Base-by-base conservation (phyloP, 2,329 filamentous ascomycete species). In the Penicillium janthinellum region DNA sequence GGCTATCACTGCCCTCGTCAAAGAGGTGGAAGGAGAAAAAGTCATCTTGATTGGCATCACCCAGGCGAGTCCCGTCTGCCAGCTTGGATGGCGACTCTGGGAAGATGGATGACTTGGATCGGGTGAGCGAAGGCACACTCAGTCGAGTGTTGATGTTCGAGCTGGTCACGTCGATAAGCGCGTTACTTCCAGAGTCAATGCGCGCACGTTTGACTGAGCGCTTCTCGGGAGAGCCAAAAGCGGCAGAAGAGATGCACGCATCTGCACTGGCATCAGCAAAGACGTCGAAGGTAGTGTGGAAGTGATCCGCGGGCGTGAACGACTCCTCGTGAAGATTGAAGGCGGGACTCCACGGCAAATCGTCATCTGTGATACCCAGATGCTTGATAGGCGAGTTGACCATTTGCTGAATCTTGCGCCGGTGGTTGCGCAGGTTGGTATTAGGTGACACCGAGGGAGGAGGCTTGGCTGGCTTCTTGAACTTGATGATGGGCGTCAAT, bases 371-470 rank as follows among this genome's bases (percentile, higher is more conserved):
- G 6, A 80, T 66, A 5, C 78, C 79, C 28, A 79, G 64, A 54
- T 76, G 74, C 61, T 80, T 81, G 53, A 86, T 81, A 4, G 92
- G 92, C 5, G 91, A 95, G 58, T 91, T 90, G 47, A 96, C 86
- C 81, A 96, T 86, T 66, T 90, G 85, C 60, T 85, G 84, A 63
- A 98, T 91, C 65, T 87, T 89, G 70, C 94, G 88, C 56, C 94
- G 90, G 73, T 98, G 95, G 66, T 95, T 88, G 59, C 89, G 88
- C 20, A 98, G 83, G 71, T 96, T 96, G 10, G 94, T 97, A 72
- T 95, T 96, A 1, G 95, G 94, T 14, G 94, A 98, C 17, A 91
- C 89, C 0, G 94, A 96, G 56, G 90, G 83, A 4, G 86, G 90
- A 34, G 86, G 84, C 57, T 84, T 82, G 15, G 80, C 78, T 39